A percentile compares a stretch with the other conserved stretches of the same genome.
Conservation (phyloP, 2,329 filamentous ascomycete species). For the Fusarium brachygibbosum region DNA sequence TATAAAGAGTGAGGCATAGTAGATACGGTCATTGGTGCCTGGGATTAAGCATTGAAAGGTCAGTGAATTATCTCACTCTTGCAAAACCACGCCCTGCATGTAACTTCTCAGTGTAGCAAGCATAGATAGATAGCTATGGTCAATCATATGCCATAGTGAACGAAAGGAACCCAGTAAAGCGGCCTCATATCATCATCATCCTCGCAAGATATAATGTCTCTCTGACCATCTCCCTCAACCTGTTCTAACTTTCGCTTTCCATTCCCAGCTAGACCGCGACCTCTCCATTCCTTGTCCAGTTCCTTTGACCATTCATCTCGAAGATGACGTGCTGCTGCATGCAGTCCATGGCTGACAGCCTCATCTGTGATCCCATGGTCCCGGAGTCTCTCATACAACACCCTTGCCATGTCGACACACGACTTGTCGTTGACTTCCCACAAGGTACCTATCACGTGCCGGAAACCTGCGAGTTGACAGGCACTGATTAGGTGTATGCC, state of each 20-base stretch:
- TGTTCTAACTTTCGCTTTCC: rapidly evolving
- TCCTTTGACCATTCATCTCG: background rate
- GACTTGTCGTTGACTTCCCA: conserved; percentile 2
- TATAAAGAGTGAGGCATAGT: too few relatives aligned
- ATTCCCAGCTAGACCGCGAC: background rate
- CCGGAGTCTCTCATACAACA: background rate
- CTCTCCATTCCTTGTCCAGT: background rate
- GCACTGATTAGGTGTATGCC: conserved; percentile 15
- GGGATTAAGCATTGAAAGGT: too few relatives aligned
- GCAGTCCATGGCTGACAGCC: background rate
- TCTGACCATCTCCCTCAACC: background rate
- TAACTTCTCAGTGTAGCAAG: too few relatives aligned
- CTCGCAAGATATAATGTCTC: background rate
- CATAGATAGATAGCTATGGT: too few relatives aligned
- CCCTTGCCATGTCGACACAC: conserved; percentile 4
- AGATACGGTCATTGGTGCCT: too few relatives aligned
- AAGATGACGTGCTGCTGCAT: background rate
- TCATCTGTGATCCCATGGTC: background rate
- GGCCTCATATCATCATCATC: background rate
- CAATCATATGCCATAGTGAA: background rate
- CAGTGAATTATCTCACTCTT: too few relatives aligned
- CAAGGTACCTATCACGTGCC: conserved; percentile 2
- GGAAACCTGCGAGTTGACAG: background rate
- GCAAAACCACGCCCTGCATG: too few relatives aligned
- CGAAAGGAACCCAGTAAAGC: conserved; percentile 1